A percentile compares a stretch with the other conserved stretches of the same genome.
phyloP scores from a whole-genome alignment of 106 monocot species.

The Platanthera guangdongensis region DNA sequence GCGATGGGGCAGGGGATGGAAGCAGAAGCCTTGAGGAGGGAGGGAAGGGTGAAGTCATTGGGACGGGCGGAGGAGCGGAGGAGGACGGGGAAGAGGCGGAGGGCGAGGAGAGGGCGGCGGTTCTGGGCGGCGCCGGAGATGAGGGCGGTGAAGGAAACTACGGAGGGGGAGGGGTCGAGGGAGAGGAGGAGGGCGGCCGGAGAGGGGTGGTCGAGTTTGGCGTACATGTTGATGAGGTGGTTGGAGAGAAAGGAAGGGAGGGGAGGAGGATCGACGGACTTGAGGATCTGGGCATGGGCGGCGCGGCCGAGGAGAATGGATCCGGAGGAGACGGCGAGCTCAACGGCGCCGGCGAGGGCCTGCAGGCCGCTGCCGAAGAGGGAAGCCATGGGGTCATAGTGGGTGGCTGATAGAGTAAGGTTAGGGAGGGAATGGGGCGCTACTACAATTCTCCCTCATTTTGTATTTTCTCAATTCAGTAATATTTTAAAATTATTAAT shows the following conservation, averaged over 20 bases:
- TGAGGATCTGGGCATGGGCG: slow-evolving; percentile 41
- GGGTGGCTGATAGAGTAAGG: not conserved
- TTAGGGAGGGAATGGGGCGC: no score
- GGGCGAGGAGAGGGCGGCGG: slow-evolving; percentile 35
- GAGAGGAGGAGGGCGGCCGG: slow-evolving; percentile 21
- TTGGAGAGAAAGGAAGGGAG: slow-evolving; percentile 69
- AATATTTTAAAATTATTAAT: no score
- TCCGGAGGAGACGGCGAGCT: slow-evolving; percentile 43
- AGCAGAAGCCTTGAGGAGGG: slow-evolving; percentile 63
- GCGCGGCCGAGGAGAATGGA: slow-evolving; percentile 53
- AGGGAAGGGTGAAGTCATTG: slow-evolving; percentile 93
- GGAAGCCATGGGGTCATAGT: slow-evolving; percentile 15
- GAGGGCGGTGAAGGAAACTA: slow-evolving; percentile 75
- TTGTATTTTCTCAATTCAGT: no score
- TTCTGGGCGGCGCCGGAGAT: slow-evolving; percentile 64
- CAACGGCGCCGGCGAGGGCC: slow-evolving; percentile 38
- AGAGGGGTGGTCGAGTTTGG: slow-evolving; percentile 78
- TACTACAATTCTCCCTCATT: no score
- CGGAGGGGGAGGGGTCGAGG: slow-evolving; percentile 50
- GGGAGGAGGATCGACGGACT: slow-evolving; percentile 26
- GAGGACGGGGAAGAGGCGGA: slow-evolving; percentile 45
- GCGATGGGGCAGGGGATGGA: not conserved
- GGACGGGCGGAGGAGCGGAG: slow-evolving; percentile 42
- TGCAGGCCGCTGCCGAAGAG: slow-evolving; percentile 23
- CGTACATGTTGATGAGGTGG: slow-evolving; percentile 93